Base-by-base conservation (phyloP, 2,329 filamentous ascomycete species). In the Exutisphaerella laricina region DNA sequence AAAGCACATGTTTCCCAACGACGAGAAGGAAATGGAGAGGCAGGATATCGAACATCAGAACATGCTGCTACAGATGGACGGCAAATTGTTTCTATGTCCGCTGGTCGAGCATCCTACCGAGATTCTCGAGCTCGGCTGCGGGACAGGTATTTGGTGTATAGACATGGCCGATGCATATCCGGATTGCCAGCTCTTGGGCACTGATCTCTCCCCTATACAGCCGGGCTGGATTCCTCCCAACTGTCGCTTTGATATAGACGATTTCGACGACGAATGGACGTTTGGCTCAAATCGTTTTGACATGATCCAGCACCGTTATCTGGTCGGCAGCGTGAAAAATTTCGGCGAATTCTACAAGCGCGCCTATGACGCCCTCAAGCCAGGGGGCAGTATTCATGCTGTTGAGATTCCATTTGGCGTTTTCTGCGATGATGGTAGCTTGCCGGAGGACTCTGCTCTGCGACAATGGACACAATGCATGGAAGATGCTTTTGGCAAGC, bases 91-190 rank as follows among this genome's bases (percentile, higher is more conserved):
- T 47, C 55, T 68, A 3, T 67, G 66, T 3, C 71, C 72, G 1
- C 54, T 71, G 12, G 37, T 39, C 13, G 35, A 49, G 7, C 57
- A 60, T 10, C 65, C 66, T 1, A 60, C 63, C 20, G 62, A 66
- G 18, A 68, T 74, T 12, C 61, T 75, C 12, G 73, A 75, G 50
- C 53, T 74, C 13, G 72, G 70, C 8, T 73, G 70, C 1, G 71
- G 70, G 6, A 54, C 43, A 6, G 63, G 52, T 14, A 55, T 51
- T 4, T 52, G 50, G 48, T 49, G 47, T 14, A 49, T 55, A 18
- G 51, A 57, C 14, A 67, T 70, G 54, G 70, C 69, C 56, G 55
- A 58, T 51, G 20, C 42, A 29, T 55, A 57, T 43, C 51, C 49
- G 5, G 41, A 59, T 49, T 46, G 57, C 52, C 40, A 58, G 26